These are phyloP conservation scores for Trametes polyzona DNA, from an alignment of 1,284 basidiomycete species.

Conservation along the genomic window DNA sequence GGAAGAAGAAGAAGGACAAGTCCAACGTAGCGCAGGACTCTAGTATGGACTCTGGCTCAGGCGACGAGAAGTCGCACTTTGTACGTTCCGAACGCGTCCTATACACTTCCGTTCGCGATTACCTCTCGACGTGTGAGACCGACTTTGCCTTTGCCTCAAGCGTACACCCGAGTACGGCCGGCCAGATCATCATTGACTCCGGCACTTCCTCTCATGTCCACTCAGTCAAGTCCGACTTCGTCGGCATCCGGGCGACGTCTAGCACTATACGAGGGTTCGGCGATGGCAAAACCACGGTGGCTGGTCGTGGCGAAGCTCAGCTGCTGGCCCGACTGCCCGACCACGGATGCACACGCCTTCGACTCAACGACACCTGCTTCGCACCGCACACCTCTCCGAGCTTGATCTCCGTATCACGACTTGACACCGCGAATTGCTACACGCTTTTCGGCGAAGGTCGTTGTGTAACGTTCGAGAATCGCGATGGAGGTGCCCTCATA, in stretches of 20 bases:
- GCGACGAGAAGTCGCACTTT: constrained; percentile 3
- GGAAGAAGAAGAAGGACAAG: neutral
- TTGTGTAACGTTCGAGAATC: constrained; percentile 8
- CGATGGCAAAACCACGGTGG: constrained; percentile 1
- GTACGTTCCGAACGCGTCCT: constrained; percentile 2
- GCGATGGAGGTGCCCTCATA: constrained; percentile 4
- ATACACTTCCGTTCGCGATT: neutral
- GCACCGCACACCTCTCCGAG: constrained; percentile 8
- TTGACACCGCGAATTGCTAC: constrained; percentile 10
- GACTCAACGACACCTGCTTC: constrained; percentile 6
- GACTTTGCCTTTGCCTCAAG: neutral
- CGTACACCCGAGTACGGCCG: neutral
- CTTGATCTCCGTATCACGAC: constrained; percentile 12
- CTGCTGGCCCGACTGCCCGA: neutral
- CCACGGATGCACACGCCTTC: constrained; percentile 1
- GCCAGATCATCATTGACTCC: constrained; percentile 2
- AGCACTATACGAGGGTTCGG: constrained; percentile 6
- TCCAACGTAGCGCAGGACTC: constrained; percentile 7
- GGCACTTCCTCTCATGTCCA: constrained; percentile 11
- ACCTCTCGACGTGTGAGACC: neutral
- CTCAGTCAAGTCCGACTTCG: constrained; percentile 3
- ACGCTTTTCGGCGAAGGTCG: constrained; percentile 11
- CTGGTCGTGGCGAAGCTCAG: constrained; percentile 8
- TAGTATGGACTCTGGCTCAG: neutral
- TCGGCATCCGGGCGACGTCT: neutral